Evolutionary conservation across 2,329 filamentous ascomycete species (phyloP).

Genomic region (Pseudogymnoascus destructans): DNA sequence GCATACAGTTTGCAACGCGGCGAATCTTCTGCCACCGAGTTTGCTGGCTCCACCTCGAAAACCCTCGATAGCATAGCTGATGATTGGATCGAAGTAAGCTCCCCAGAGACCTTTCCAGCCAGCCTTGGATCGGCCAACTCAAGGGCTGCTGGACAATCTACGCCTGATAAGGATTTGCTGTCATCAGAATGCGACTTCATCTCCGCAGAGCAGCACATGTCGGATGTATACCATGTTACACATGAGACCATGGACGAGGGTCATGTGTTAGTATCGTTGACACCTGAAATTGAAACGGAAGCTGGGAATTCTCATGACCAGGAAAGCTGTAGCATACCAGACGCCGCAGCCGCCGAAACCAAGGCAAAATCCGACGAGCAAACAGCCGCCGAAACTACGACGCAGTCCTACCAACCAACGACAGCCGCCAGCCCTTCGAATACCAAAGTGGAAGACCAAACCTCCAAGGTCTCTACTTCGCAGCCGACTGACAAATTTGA

Average conservation of each 20-base stretch:
- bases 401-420: neutral
- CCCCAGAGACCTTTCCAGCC: neutral
- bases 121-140: neutral
- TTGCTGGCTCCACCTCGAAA: neutral
- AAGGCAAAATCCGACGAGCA: neutral
- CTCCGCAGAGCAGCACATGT: neutral
- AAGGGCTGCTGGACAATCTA: neutral
- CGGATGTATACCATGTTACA: neutral
- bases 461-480: neutral
- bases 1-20: neutral
- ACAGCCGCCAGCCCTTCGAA: neutral
- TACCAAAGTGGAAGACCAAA: neutral
- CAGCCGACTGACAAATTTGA: neutral
- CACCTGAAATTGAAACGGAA: neutral
- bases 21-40: neutral
- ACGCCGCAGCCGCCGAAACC: neutral
- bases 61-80: neutral
- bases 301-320: neutral
- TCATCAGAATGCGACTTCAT: neutral
- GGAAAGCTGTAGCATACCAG: neutral
- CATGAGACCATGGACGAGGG: neutral
- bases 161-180: neutral
- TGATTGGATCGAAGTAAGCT: constrained; percentile 3
- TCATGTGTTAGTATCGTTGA: neutral
- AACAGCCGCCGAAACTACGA: neutral